These are phyloP conservation scores for Puccinia horiana DNA, from an alignment of 1,284 basidiomycete species.

Conservation along the genomic window DNA sequence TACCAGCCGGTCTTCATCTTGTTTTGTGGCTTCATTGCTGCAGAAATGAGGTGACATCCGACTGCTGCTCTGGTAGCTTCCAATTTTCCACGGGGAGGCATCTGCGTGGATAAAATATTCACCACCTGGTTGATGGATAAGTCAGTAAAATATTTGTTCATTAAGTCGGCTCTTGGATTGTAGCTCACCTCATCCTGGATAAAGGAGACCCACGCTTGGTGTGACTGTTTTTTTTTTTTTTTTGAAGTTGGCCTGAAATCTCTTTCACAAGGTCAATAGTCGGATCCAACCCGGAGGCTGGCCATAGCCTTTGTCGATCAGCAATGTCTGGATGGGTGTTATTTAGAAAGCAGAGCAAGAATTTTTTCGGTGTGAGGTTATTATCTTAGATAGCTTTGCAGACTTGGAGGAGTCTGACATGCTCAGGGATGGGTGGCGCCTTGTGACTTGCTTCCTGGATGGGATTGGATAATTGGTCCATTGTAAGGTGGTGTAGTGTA, in stretches of 20 bases:
- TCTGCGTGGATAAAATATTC: background rate
- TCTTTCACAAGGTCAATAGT: background rate
- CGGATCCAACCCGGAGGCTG: background rate
- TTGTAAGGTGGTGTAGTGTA: no score
- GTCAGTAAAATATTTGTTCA: no score
- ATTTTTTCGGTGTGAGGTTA: background rate
- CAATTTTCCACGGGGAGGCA: background rate
- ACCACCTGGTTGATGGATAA: background rate
- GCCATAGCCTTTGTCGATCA: background rate
- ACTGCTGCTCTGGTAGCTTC: background rate
- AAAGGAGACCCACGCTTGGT: background rate
- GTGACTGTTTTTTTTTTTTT: background rate
- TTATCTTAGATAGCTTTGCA: background rate
- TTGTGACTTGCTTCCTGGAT: no score
- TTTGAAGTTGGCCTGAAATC: background rate
- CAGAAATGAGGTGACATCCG: background rate
- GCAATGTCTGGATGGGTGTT: background rate
- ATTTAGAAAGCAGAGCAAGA: background rate
- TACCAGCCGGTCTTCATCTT: background rate
- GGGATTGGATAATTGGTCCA: no score
- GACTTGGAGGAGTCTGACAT: background rate
- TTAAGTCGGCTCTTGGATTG: background rate
- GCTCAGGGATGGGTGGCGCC: background rate
- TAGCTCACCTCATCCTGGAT: background rate
- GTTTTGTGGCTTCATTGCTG: background rate